Base-by-base conservation (phyloP, 1,139 yeast species). In the Scheffersomyces insectosa region DNA sequence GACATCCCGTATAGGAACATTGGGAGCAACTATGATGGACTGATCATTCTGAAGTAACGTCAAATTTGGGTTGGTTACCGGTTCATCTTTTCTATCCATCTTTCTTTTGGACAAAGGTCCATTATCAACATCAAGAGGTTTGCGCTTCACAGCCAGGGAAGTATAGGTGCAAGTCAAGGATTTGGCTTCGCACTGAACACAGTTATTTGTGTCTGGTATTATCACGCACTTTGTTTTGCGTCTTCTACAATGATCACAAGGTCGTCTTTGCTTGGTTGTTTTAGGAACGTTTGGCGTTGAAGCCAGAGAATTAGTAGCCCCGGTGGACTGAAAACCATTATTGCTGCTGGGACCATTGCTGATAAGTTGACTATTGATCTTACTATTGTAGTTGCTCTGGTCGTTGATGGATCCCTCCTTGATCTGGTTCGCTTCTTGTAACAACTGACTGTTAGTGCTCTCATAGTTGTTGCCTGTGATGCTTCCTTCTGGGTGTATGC, bases 241-340 rank as follows among this genome's bases (percentile, higher is more conserved):
- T 45, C 86, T 68, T 42, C 88, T 69, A 60, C 91, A 85, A 53
- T 82, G 87, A 55, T 83, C 88, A 59, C 91, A 85, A 1, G 87
- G 85, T 12, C 79, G 65, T 27, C 73, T 62, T 37, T 61, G 69
- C 42, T 68, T 66, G 12, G 56, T 41, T 20, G 45, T 41, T 40
- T 52, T 52, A 2, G 53, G 39, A 5, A 33, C 37, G 15, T 28
- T 23, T 33, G 31, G 37, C 4, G 41, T 28, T 9, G 34, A 33
- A 8, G 34, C 34, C 34, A 31, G 34, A 20, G 43, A 34, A 33
- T 39, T 13, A 33, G 49, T 31, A 1, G 34, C 43, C 27, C 33
- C 54, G 39, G 25, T 28, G 41, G 33, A 9, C 35, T 27, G 16
- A 42, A 27, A 28, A 20, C 31, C 30, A 40, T 40, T 28, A 34